These are phyloP conservation scores for Blastobotrys attinorum DNA, from an alignment of 805 yeast genomes.

Conservation along the genomic window DNA sequence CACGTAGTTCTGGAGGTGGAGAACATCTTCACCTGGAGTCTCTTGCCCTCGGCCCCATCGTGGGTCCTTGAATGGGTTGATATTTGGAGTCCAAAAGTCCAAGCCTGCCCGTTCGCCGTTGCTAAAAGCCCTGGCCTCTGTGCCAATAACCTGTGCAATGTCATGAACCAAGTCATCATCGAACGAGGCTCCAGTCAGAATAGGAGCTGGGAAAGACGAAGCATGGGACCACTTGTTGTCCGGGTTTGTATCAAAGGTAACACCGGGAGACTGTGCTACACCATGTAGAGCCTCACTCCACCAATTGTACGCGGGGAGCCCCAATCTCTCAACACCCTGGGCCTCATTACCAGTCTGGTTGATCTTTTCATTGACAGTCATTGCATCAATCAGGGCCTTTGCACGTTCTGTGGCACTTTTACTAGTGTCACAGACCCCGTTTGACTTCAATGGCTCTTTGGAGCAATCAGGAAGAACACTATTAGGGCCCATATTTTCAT, in stretches of 20 bases:
- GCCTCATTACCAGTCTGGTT: constrained; percentile 8
- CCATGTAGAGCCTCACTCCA: constrained; percentile 14
- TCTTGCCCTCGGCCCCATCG: constrained; percentile 15
- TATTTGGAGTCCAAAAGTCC: constrained; percentile 11
- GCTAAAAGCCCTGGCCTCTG: constrained; percentile 11
- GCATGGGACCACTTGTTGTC: constrained; percentile 3
- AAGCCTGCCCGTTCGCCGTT: constrained; percentile 8
- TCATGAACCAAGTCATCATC: constrained; percentile 7
- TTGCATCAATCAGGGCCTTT: constrained; percentile 5
- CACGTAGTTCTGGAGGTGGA: constrained; percentile 6
- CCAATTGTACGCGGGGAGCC: constrained; percentile 10
- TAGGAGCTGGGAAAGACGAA: constrained; percentile 11
- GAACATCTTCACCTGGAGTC: constrained; percentile 12
- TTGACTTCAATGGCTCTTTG: neutral
- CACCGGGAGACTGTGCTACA: constrained; percentile 8
- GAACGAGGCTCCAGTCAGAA: constrained; percentile 7
- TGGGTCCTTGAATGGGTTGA: constrained; percentile 11
- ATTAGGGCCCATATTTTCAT: neutral
- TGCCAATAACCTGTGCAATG: constrained; percentile 6
- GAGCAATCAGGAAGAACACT: constrained; percentile 2
- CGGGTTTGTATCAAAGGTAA: constrained; percentile 2
- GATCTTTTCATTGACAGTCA: constrained; percentile 9
- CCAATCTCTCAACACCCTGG: constrained; percentile 10
- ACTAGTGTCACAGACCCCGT: neutral
- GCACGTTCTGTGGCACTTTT: constrained; percentile 5